Base-by-base conservation (phyloP, 2,329 filamentous ascomycete species). In the Cercospora sp. region DNA sequence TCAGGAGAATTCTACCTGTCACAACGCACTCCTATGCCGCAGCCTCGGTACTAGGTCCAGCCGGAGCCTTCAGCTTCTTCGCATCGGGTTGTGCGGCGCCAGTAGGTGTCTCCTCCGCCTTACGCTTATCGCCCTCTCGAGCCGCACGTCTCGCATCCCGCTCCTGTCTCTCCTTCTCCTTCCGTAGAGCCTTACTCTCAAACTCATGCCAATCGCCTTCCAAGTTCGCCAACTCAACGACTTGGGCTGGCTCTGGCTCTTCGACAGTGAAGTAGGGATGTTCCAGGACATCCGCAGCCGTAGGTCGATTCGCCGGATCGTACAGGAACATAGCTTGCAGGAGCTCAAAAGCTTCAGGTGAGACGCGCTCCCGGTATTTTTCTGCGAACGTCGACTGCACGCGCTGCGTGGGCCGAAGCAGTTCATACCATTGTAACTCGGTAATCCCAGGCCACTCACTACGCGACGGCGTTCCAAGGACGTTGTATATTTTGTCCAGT, bases 151-250 rank as follows among this genome's bases (percentile, higher is more conserved):
- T 79, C 18, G 83, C 83, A 74, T 89, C 87, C 70, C 85, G 84
- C 68, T 90, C 87, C 66, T 82, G 80, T 64, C 88, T 87, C 78
- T 95, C 92, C 74, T 93, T 94, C 79, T 97, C 94, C 73, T 95
- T 95, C 33, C 95, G 87, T 28, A 97, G 84, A 16, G 93, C 94
- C 82, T 99, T 99, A 65, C 93, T 97, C 82, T 99, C 95, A 75
- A 98, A 97, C 78, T 99, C 95, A 78, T 99, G 95, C 95, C 95
- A 99, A 75, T 99, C 95, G 23, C 95, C 95, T 74, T 95, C 88
- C 31, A 99, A 86, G 60, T 89, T 84, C 68, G 90, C 89, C 60
- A 99, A 86, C 89, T 97, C 94, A 71, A 90, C 84, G 48, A 93
- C 92, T 76, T 96, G 92, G 75, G 87, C 87, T 23, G 94, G 85